Percentiles rank a stretch among this genome's conserved stretches.
phyloP scores from a whole-genome alignment of 192 early-diverging fungal species.

The Chytriomyces confervae region DNA sequence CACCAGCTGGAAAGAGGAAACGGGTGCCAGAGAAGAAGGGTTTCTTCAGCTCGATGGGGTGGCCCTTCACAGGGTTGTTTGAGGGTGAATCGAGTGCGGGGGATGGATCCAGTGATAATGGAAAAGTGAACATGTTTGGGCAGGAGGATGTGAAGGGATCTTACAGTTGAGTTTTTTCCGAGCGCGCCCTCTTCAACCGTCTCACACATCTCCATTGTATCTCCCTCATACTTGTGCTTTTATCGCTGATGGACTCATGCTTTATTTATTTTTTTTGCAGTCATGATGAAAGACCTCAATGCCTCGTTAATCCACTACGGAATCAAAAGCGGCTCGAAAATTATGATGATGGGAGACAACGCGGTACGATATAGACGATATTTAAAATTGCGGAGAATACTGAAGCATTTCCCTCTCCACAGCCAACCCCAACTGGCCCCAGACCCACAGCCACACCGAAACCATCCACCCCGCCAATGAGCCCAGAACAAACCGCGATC shows the following conservation, averaged over 20 bases:
- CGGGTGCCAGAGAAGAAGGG: background rate
- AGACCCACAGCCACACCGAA: constrained; percentile 48
- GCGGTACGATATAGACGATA: constrained; percentile 46
- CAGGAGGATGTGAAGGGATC: constrained; percentile 25
- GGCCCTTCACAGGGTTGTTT: background rate
- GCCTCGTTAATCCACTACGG: constrained; percentile 59
- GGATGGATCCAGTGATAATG: background rate
- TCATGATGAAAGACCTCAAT: constrained; percentile 50
- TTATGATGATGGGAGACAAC: constrained; percentile 75
- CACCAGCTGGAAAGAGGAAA: background rate
- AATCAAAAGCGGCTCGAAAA: constrained; percentile 71
- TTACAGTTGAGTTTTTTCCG: background rate
- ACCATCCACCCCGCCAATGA: constrained; percentile 39
- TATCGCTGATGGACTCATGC: background rate
- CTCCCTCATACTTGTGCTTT: background rate
- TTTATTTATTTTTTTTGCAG: constrained; percentile 31
- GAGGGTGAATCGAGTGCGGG: background rate
- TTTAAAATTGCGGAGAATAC: constrained; percentile 26
- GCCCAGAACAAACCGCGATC: constrained; percentile 61
- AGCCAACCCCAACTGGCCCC: constrained; percentile 24
- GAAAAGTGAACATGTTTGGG: constrained; percentile 28
- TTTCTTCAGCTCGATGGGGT: constrained; percentile 1
- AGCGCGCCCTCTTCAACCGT: too few relatives aligned
- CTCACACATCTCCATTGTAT: constrained; percentile 17
- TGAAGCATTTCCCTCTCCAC: constrained; percentile 50